Evolutionary conservation across 2,329 filamentous ascomycete species (phyloP).

Genomic region (Plenodomus biglobosus): DNA sequence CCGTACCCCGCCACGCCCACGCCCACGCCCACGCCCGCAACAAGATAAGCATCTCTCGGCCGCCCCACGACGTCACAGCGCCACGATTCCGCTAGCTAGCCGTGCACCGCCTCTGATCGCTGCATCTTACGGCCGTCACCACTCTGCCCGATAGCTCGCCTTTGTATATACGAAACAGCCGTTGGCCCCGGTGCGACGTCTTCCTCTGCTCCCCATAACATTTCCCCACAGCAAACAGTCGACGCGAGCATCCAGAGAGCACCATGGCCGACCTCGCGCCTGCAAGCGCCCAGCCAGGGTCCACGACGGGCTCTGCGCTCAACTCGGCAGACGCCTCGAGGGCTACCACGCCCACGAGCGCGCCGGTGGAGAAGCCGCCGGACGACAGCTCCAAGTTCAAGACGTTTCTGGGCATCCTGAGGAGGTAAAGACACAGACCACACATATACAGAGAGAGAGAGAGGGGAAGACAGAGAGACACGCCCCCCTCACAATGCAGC

Average conservation of each 20-base stretch:
- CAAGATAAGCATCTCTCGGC: neutral
- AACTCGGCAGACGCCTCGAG: conserved; percentile 41
- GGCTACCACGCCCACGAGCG: conserved; percentile 39
- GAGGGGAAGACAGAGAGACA: too few relatives aligned
- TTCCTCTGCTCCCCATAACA: too few relatives aligned
- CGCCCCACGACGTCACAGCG: neutral
- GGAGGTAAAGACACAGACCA: conserved; percentile 67
- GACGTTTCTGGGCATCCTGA: conserved; percentile 83
- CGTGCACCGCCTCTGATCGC: neutral
- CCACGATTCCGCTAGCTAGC: neutral
- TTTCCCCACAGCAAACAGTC: too few relatives aligned
- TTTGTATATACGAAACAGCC: conserved; percentile 1
- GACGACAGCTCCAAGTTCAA: conserved; percentile 87
- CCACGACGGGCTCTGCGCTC: conserved; percentile 33
- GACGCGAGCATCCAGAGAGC: too few relatives aligned
- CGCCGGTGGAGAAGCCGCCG: conserved; percentile 56
- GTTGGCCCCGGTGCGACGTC: neutral
- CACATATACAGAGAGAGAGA: too few relatives aligned
- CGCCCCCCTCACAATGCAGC: too few relatives aligned
- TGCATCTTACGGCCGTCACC: conserved; percentile 5
- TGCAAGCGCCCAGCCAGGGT: conserved; percentile 28
- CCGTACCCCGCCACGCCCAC: neutral
- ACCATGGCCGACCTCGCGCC: conserved; percentile 39
- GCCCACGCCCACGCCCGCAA: too few relatives aligned
- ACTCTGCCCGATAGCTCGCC: neutral